These are phyloP conservation scores for Zygosaccharomyces sapae DNA, from an alignment of 1,139 yeast genomes.

Conservation along the genomic window DNA sequence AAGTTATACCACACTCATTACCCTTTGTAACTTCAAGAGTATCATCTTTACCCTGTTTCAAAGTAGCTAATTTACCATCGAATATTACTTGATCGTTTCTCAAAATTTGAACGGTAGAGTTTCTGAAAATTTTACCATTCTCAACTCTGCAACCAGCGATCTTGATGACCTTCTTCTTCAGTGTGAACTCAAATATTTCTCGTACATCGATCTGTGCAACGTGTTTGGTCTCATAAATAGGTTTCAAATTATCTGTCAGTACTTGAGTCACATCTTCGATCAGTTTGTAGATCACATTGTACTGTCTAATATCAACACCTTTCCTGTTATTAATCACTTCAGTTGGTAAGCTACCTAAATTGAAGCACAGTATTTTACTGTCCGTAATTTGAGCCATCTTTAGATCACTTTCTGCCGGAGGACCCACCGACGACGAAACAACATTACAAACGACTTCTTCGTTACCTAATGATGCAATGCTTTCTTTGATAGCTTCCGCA, in stretches of 20 bases:
- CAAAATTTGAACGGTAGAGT: conserved; percentile 59
- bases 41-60: conserved; percentile 82
- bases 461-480: conserved; percentile 77
- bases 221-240: conserved; percentile 64
- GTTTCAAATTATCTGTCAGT: conserved; percentile 58
- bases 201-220: conserved; percentile 66
- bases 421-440: conserved; percentile 73
- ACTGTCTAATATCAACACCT: conserved; percentile 58
- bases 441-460: conserved; percentile 72
- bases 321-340: conserved; percentile 61
- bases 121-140: conserved; percentile 61
- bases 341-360: conserved; percentile 59
- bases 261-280: conserved; percentile 76
- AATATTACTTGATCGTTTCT: conserved; percentile 54
- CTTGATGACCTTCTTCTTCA: conserved; percentile 48
- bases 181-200: conserved; percentile 66
- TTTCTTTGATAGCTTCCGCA: conserved; percentile 64
- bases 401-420: conserved; percentile 78
- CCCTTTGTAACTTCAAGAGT: conserved; percentile 77
- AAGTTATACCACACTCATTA: conserved; percentile 81
- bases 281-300: conserved; percentile 80
- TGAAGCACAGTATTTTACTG: conserved; percentile 76
- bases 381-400: conserved; percentile 73
- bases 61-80: conserved; percentile 65
- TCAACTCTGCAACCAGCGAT: conserved; percentile 86